Base-by-base conservation (phyloP, 75 land plant species). In the Chamaecyparis obtusa region DNA sequence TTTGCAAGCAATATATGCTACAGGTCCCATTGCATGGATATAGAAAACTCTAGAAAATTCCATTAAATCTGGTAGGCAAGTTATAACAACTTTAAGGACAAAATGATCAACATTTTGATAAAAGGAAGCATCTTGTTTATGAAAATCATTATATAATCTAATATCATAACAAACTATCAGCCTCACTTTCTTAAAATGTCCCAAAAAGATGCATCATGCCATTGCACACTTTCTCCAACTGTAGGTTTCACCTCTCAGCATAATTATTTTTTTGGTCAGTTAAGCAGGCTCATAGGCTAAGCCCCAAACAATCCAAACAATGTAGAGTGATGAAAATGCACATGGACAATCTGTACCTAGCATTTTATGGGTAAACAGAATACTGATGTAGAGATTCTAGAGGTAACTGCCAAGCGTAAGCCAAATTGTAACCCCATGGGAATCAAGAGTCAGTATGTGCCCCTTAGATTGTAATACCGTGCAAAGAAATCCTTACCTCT, bases 401-500 rank as follows among this genome's bases (percentile, higher is more conserved):
- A 64, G n/a, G 3, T 33, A 74, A 74, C 9, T 74, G 76, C 33
- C n/a, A 24, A 36, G 33, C 11, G 76, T 32, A 74, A 33, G 36
- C 13, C 13, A 11, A 14, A 9, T 10, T 33, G 36, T 10, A 74
- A 30, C 14, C 16, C 36, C 3, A 32, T 74, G 76, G 16, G 76
- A 74, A 33, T 32, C 36, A 14, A 13, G 9, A 74, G 36, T 33
- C 33, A 64, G 13, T 74, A 3, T 21, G 3, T 24, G 8, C 33
- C 76, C 13, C 16, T 13, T 74, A 32, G 76, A 74, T 11, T 32
- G 86, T 36, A 24, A 46, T 27, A 83, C 19, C 2, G 16, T 54
- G 5, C 27, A 86, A 49, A 10, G 19, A 36, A 48, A 83, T 30
- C 19, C 85, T 83, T 87, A 97, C 99, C 96, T 98, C 96, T 89